Conservation (phyloP, 1,284 basidiomycete genomes). For the Trichosporon sp. region DNA sequence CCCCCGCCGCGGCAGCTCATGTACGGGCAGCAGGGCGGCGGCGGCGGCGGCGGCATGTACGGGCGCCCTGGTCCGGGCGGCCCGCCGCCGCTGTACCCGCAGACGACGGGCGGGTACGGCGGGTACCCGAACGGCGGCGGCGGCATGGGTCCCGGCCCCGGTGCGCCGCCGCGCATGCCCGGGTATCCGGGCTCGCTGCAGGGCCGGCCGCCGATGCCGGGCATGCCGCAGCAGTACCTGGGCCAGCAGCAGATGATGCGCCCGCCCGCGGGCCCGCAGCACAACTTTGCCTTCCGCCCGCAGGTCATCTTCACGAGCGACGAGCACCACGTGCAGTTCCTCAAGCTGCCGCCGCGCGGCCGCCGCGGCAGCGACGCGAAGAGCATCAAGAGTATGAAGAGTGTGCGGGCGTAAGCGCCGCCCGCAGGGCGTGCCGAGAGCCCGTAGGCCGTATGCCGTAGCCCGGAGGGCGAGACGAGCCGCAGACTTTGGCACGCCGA, state of each 20-base stretch:
- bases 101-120: not conserved
- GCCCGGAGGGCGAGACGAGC: not conserved
- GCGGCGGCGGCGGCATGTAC: not conserved
- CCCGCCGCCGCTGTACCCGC: conserved; percentile 3
- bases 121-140: not conserved
- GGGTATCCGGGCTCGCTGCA: conserved; percentile 8
- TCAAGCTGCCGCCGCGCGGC: conserved; percentile 38
- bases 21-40: conserved; percentile 20
- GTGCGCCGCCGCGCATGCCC: conserved; percentile 10
- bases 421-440: conserved; percentile 63
- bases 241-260: conserved; percentile 12
- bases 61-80: conserved; percentile 4
- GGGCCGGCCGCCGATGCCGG: conserved; percentile 8
- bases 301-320: conserved; percentile 49
- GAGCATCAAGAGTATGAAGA: conserved; percentile 1
- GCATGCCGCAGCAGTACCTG: conserved; percentile 6
- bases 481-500: no score
- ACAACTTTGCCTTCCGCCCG: conserved; percentile 29
- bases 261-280: conserved; percentile 10
- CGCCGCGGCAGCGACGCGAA: conserved; percentile 1
- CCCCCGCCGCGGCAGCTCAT: conserved; percentile 33
- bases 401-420: conserved; percentile 69
- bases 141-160: no score
- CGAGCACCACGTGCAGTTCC: conserved; percentile 49
- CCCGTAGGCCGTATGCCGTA: conserved; percentile 28